phyloP scores from a whole-genome alignment of 2,329 filamentous ascomycete species.

The Colletotrichum musae region DNA sequence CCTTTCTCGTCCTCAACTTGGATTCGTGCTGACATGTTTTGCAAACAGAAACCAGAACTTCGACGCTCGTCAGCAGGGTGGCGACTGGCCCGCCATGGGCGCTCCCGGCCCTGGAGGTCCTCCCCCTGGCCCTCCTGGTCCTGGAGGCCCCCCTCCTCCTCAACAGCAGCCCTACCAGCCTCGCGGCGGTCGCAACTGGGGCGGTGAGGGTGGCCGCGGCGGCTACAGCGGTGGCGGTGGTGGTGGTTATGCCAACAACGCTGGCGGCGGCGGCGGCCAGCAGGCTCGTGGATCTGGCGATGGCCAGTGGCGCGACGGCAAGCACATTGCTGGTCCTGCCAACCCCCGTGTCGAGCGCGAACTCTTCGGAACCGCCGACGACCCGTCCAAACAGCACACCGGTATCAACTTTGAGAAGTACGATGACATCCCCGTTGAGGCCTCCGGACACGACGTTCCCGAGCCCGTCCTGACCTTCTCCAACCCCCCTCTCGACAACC shows the following conservation, averaged over 20 bases:
- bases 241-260: conserved; percentile 57
- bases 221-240: conserved; percentile 56
- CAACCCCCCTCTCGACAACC: conserved; percentile 95
- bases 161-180: conserved; percentile 43
- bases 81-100: conserved; percentile 43
- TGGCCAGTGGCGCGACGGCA: conserved; percentile 96
- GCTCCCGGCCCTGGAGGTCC: conserved; percentile 47
- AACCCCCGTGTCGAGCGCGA: conserved; percentile 95
- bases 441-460: conserved; percentile 92
- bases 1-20: background rate
- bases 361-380: conserved; percentile 91
- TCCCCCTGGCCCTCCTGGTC: conserved; percentile 46
- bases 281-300: conserved; percentile 88
- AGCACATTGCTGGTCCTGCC: conserved; percentile 90
- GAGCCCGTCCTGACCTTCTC: conserved; percentile 92
- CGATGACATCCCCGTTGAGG: conserved; percentile 98
- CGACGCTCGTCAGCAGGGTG: conserved; percentile 51
- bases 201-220: conserved; percentile 52
- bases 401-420: conserved; percentile 99
- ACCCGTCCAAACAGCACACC: conserved; percentile 94
- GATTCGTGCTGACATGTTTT: conserved; percentile 42
- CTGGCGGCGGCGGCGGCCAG: conserved; percentile 62
- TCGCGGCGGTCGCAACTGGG: conserved; percentile 43
- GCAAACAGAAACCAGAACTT: conserved; percentile 45
- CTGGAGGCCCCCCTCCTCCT: conserved; percentile 42